phyloP scores from a whole-genome alignment of 352 stramenopile genomes.

The Pythium chondricola region DNA sequence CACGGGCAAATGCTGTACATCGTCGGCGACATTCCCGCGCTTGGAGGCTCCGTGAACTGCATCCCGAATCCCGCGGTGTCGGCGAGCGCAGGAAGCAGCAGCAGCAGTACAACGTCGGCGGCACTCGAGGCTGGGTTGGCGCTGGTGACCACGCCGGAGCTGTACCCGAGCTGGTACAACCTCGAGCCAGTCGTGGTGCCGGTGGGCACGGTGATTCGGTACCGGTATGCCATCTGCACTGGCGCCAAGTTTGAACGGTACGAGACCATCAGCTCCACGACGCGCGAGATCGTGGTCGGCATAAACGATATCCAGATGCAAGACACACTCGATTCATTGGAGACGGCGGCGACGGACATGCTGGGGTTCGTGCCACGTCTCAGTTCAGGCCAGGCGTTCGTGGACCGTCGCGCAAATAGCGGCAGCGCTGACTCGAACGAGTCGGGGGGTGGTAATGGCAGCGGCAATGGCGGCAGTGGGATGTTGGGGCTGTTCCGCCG shows the following conservation, averaged over 20 bases:
- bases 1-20: slow-evolving; percentile 82
- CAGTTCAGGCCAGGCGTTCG: slow-evolving; percentile 81
- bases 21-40: slow-evolving; percentile 59
- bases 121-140: slow-evolving; percentile 45
- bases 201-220: slow-evolving; percentile 55
- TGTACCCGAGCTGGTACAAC: slow-evolving; percentile 89
- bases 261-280: slow-evolving; percentile 37
- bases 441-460: slow-evolving; percentile 16
- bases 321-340: slow-evolving; percentile 59
- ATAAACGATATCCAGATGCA: slow-evolving; percentile 62
- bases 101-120: slow-evolving; percentile 20
- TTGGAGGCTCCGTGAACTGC: slow-evolving; percentile 58
- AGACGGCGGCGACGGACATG: slow-evolving; percentile 9
- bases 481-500: slow-evolving; percentile 11
- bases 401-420: slow-evolving; percentile 55
- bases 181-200: slow-evolving; percentile 69
- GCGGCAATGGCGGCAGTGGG: neutral
- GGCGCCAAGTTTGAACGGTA: slow-evolving; percentile 75
- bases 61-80: slow-evolving; percentile 31
- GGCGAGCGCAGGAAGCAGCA: neutral
- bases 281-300: slow-evolving; percentile 49
- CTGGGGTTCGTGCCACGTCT: slow-evolving; percentile 68
- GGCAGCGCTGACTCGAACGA: slow-evolving; percentile 26
- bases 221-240: slow-evolving; percentile 83
- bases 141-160: slow-evolving; percentile 79